Evolutionary conservation across 257 asterid species (phyloP).

Genomic region (Capsicum pubescens): DNA sequence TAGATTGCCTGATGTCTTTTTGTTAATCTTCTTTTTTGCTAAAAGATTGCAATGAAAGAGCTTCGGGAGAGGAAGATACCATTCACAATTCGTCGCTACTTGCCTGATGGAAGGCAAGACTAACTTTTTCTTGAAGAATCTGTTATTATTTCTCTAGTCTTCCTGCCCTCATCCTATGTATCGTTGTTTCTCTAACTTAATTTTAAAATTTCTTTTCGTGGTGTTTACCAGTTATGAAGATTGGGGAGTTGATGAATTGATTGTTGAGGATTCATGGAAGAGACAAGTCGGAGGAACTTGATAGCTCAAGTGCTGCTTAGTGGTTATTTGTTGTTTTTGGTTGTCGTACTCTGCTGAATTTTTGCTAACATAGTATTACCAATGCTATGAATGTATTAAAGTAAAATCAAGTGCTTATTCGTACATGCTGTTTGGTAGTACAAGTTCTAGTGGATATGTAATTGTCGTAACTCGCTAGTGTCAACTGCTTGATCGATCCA

Average conservation of each 20-base stretch:
- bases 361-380: not conserved
- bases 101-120: conserved; percentile 87
- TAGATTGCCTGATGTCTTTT: conserved; percentile 11
- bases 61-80: conserved; percentile 84
- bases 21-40: conserved; percentile 18
- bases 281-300: conserved; percentile 59
- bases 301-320: conserved; percentile 12
- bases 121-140: not conserved
- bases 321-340: not conserved
- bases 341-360: not conserved
- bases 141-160: not conserved
- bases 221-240: conserved; percentile 46
- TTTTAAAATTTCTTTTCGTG: not conserved
- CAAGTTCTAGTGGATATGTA: not conserved
- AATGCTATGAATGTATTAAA: not conserved
- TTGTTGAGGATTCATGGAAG: conserved; percentile 63
- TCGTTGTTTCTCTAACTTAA: not conserved
- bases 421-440: not conserved
- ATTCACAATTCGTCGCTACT: conserved; percentile 87
- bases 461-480: not conserved
- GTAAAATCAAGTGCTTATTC: not conserved
- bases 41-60: conserved; percentile 94
- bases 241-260: conserved; percentile 60
- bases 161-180: not conserved
- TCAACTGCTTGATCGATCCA: conserved; percentile 1